Evolutionary conservation across 2,329 filamentous ascomycete genomes (phyloP).

Genomic region (Arthrobotrys pseudoclavata): DNA sequence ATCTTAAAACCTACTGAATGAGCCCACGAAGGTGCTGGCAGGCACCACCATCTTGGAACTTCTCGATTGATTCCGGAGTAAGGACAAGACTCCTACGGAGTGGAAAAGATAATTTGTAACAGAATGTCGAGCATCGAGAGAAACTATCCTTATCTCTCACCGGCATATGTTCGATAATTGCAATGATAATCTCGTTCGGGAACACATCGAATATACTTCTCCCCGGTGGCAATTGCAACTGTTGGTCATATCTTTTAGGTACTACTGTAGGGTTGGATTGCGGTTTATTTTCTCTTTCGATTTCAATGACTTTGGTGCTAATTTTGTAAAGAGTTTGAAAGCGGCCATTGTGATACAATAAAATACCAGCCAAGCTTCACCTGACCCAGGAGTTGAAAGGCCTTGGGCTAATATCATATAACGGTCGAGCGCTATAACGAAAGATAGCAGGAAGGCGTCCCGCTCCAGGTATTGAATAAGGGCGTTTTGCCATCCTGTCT

Average conservation of each 20-base stretch:
- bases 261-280: neutral
- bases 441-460: conserved; percentile 15
- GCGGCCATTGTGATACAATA: conserved; percentile 3
- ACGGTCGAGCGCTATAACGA: conserved; percentile 9
- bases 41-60: conserved; percentile 3
- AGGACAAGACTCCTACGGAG: conserved; percentile 17
- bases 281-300: neutral
- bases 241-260: neutral
- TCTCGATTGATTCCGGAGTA: conserved; percentile 7
- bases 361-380: neutral
- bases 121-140: conserved; percentile 12
- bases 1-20: conserved; percentile 1
- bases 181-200: conserved; percentile 18
- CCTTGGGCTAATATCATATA: neutral
- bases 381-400: neutral
- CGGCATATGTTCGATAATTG: conserved; percentile 20
- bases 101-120: conserved; percentile 15
- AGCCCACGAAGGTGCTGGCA: conserved; percentile 20
- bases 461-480: neutral
- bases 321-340: conserved; percentile 15
- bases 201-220: conserved; percentile 15
- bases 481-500: conserved; percentile 27
- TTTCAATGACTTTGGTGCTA: neutral
- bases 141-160: conserved; percentile 14
- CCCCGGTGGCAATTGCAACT: conserved; percentile 1